These are phyloP conservation scores for Tricholoma hemisulphureum DNA, from an alignment of 768 basidiomycete genomes.

Conservation along the genomic window DNA sequence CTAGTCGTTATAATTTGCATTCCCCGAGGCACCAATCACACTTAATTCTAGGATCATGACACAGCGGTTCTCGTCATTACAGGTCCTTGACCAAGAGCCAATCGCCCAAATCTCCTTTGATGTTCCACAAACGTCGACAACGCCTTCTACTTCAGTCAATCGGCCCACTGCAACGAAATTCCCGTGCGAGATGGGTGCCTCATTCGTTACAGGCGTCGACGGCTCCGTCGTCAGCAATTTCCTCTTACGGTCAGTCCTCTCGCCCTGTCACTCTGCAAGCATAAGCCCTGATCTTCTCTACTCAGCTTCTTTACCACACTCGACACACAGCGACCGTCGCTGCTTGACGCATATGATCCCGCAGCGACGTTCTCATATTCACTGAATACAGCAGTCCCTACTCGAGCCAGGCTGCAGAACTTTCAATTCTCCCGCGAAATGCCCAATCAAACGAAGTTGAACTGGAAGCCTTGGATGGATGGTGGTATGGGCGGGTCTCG, in stretches of 20 bases:
- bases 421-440: conserved; percentile 59
- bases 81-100: conserved; percentile 81
- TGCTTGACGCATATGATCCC: conserved; percentile 76
- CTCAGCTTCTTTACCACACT: conserved; percentile 80
- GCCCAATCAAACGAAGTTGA: conserved; percentile 81
- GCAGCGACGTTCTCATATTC: conserved; percentile 90
- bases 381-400: conserved; percentile 78
- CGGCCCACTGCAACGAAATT: conserved; percentile 68
- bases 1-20: conserved; percentile 1
- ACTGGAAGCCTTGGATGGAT: conserved; percentile 71
- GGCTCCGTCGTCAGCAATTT: conserved; percentile 69
- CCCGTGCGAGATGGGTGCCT: conserved; percentile 69
- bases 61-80: conserved; percentile 76
- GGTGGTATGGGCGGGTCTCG: conserved; percentile 62
- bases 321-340: conserved; percentile 68
- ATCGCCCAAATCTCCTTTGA: conserved; percentile 82
- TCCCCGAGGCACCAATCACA: not conserved
- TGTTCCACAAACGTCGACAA: conserved; percentile 53
- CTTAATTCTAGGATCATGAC: conserved; percentile 49
- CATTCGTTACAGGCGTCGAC: conserved; percentile 76
- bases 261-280: not conserved
- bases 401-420: conserved; percentile 72
- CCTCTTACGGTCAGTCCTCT: conserved; percentile 61
- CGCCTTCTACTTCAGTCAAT: conserved; percentile 34
- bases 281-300: conserved; percentile 10